These are phyloP conservation scores for Cryptococcus sp. DNA, from an alignment of 1,284 basidiomycete species.

Conservation along the genomic window DNA sequence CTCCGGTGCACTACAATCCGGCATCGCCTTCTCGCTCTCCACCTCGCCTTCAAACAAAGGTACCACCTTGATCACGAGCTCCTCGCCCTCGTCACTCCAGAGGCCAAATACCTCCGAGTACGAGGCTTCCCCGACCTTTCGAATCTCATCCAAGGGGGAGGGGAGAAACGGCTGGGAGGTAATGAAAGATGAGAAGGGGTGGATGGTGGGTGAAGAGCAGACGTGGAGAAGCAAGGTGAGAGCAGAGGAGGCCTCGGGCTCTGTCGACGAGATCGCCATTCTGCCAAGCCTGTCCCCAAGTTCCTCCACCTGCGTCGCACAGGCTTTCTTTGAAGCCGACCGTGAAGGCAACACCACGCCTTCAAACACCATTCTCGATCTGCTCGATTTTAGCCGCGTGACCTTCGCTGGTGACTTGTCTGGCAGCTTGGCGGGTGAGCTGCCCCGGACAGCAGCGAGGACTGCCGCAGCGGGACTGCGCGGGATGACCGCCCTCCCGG, in stretches of 20 bases:
- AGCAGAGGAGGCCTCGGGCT: background rate
- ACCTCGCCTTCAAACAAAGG: conserved; percentile 19
- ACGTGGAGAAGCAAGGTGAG: background rate
- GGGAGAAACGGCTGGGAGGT: background rate
- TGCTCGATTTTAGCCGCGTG: background rate
- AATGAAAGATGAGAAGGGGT: conserved; percentile 12
- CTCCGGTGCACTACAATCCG: conserved; percentile 63
- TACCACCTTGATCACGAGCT: conserved; percentile 32
- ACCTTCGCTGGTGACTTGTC: background rate
- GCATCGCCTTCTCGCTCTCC: conserved; percentile 12
- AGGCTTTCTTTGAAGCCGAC: background rate
- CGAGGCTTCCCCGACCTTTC: conserved; percentile 92
- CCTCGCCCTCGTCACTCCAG: conserved; percentile 26
- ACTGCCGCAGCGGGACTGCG: background rate
- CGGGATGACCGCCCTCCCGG: background rate
- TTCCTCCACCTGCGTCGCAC: background rate
- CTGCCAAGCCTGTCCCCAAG: no score
- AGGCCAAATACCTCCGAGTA: conserved; percentile 97
- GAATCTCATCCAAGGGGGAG: conserved; percentile 42
- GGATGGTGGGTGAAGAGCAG: conserved; percentile 3
- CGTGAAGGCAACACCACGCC: conserved; percentile 17
- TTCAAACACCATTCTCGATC: conserved; percentile 6
- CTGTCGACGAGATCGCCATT: no score
- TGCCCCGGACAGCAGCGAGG: background rate
- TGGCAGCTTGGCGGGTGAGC: conserved; percentile 1